Percentiles rank a stretch among this genome's conserved stretches.
Conservation (phyloP, 2,329 filamentous ascomycete genomes). For the Verticillium isaacii region DNA sequence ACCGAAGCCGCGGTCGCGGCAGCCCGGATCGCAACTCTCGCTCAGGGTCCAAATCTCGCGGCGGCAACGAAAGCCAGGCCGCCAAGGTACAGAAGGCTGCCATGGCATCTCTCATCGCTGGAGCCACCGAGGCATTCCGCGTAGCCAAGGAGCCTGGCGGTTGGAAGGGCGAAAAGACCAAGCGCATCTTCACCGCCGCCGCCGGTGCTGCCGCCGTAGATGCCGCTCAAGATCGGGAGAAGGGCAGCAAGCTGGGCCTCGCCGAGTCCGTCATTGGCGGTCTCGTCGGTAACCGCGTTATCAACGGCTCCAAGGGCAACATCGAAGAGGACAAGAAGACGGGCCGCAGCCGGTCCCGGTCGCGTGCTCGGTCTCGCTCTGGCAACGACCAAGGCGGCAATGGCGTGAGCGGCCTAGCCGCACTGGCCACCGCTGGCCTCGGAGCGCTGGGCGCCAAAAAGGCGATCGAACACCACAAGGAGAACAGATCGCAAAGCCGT, state of each 20-base stretch:
- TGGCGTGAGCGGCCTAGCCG: conserved; percentile 51
- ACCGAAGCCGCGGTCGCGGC: conserved; percentile 25
- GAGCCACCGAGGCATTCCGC: conserved; percentile 87
- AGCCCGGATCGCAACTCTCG: conserved; percentile 20
- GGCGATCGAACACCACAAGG: conserved; percentile 34
- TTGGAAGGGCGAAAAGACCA: conserved; percentile 89
- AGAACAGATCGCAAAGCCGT: conserved; percentile 47
- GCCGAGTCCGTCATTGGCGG: conserved; percentile 86
- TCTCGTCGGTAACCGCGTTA: conserved; percentile 76
- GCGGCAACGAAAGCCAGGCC: conserved; percentile 50
- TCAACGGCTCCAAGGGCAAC: conserved; percentile 71
- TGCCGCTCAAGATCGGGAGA: conserved; percentile 63
- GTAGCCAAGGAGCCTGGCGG: conserved; percentile 82
- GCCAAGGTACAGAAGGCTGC: conserved; percentile 78
- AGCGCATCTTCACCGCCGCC: conserved; percentile 85
- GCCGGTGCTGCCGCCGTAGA: conserved; percentile 83
- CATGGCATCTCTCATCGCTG: conserved; percentile 84
- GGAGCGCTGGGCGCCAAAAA: conserved; percentile 60
- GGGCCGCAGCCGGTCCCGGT: conserved; percentile 66
- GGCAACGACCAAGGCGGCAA: conserved; percentile 33
- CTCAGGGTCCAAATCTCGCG: conserved; percentile 49
- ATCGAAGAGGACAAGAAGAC: conserved; percentile 57
- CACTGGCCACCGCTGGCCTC: conserved; percentile 57
- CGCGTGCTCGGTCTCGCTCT: conserved; percentile 54
- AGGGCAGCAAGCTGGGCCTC: conserved; percentile 78